Percentiles rank a stretch among this genome's conserved stretches.
These are phyloP conservation scores for Capsicum baccatum DNA, from an alignment of 257 asterid genomes.

Conservation along the genomic window DNA sequence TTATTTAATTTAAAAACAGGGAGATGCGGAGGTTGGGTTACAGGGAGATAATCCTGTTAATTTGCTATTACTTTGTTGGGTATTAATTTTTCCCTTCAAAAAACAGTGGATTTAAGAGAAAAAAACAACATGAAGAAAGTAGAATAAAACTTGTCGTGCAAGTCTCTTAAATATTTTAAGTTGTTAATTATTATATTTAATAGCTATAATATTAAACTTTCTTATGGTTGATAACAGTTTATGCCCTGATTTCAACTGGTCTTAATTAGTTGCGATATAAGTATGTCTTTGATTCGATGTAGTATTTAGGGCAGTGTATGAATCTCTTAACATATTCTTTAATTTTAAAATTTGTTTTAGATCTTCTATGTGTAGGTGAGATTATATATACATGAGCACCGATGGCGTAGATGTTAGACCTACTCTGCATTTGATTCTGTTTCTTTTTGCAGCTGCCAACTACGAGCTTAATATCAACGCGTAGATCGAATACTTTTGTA, in stretches of 20 bases:
- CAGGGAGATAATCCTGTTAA: too few species aligned
- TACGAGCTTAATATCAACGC: slow-evolving; percentile 72
- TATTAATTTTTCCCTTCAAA: too few species aligned
- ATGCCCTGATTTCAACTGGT: slow-evolving; percentile 89
- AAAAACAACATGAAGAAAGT: too few species aligned
- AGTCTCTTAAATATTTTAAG: too few species aligned
- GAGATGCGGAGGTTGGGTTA: too few species aligned
- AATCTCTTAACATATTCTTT: background rate
- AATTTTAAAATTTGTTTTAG: background rate
- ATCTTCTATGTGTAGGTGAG: background rate
- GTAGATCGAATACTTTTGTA: slow-evolving; percentile 50
- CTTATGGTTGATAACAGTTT: slow-evolving; percentile 53
- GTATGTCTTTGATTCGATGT: slow-evolving; percentile 20
- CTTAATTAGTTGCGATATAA: slow-evolving; percentile 70
- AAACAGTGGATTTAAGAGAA: too few species aligned
- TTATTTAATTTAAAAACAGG: too few species aligned
- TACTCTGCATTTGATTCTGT: background rate
- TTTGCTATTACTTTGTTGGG: too few species aligned
- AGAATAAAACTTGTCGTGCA: too few species aligned
- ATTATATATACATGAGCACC: background rate
- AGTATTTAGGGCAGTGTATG: background rate
- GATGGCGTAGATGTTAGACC: background rate
- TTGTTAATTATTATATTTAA: background rate
- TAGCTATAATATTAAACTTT: background rate
- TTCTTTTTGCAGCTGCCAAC: slow-evolving; percentile 34